phyloP scores from a whole-genome alignment of 2,329 filamentous ascomycete genomes.

The Trichoderma polysporum region DNA sequence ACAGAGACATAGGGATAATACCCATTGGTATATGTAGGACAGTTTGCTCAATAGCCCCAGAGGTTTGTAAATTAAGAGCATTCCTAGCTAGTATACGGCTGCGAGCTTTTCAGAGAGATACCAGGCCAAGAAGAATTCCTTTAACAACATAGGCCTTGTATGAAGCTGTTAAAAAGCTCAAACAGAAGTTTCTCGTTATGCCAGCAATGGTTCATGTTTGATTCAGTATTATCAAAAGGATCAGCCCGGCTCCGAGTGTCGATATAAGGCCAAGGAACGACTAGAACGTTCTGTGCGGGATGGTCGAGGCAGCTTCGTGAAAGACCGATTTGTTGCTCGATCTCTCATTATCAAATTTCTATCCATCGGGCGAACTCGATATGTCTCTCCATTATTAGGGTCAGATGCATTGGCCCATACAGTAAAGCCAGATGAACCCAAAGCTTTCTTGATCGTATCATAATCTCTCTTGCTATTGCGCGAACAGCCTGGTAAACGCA shows the following conservation, averaged over 20 bases:
- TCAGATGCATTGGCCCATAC: conserved; percentile 49
- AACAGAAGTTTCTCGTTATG: neutral
- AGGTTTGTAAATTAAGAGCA: neutral
- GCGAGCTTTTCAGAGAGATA: no score
- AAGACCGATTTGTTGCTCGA: conserved; percentile 26
- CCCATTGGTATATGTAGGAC: neutral
- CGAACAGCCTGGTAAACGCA: neutral
- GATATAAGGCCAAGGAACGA: neutral
- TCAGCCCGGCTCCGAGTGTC: neutral
- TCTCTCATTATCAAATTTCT: conserved; percentile 33
- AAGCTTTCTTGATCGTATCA: neutral
- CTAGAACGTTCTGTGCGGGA: neutral
- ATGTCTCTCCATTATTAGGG: conserved; percentile 47
- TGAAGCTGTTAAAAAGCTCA: neutral
- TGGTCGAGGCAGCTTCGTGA: neutral
- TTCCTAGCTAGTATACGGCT: neutral
- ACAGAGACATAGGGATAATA: neutral
- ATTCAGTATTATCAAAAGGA: neutral
- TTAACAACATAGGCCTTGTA: neutral
- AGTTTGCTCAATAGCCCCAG: neutral
- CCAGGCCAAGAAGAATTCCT: neutral
- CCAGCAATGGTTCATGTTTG: neutral
- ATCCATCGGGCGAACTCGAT: conserved; percentile 42
- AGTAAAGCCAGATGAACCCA: conserved; percentile 25
- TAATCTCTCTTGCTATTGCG: neutral